phyloP scores from a whole-genome alignment of 495 filamentous ascomycete species.

The Usnea hakonensis region DNA sequence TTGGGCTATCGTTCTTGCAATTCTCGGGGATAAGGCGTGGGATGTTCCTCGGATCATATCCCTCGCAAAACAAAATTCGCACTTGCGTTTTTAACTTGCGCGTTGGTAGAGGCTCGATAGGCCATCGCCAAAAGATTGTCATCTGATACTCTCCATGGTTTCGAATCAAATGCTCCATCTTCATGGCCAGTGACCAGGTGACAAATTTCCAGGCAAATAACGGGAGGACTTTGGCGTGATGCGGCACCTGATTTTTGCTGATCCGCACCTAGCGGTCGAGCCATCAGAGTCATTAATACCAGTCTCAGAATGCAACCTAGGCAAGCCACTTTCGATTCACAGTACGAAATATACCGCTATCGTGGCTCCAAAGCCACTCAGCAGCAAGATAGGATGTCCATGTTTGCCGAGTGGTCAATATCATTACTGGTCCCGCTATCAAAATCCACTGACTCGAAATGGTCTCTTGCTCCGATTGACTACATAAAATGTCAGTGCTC shows the following conservation, averaged over 20 bases:
- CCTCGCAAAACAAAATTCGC: constrained; percentile 10
- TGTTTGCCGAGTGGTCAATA: constrained; percentile 2
- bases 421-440: constrained; percentile 3
- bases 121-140: not conserved
- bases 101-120: constrained; percentile 6
- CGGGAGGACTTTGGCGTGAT: constrained; percentile 9
- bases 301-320: constrained; percentile 9
- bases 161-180: constrained; percentile 4
- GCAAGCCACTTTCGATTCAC: constrained; percentile 11
- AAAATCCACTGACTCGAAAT: constrained; percentile 5
- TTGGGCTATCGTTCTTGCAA: constrained; percentile 8
- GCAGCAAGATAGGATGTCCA: constrained; percentile 4
- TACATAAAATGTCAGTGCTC: constrained; percentile 10
- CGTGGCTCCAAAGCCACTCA: constrained; percentile 18
- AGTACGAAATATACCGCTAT: constrained; percentile 17
- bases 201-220: constrained; percentile 6
- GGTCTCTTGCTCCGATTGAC: constrained; percentile 3
- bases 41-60: constrained; percentile 20
- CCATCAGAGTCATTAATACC: constrained; percentile 18
- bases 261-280: constrained; percentile 19
- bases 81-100: constrained; percentile 7
- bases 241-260: constrained; percentile 23
- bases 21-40: constrained; percentile 18
- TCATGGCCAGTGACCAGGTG: constrained; percentile 3
- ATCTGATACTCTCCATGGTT: not conserved